Conservation (phyloP, 164 flowering plant genomes). For the Aristolochia contorta region DNA sequence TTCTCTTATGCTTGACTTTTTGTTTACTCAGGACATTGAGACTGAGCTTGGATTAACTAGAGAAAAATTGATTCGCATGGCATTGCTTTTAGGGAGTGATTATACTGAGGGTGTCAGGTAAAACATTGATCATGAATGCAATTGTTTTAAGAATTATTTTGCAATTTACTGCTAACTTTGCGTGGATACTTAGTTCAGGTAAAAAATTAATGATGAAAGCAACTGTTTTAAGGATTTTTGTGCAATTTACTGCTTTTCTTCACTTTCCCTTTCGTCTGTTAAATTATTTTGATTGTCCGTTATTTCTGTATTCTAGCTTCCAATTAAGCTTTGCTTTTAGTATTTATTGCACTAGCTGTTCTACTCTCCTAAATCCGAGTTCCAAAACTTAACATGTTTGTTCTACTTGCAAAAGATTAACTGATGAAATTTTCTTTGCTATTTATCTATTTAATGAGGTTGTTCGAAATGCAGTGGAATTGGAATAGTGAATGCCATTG, state of each 20-base stretch:
- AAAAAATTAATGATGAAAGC: slow-evolving; percentile 6
- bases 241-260: neutral
- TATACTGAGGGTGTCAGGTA: slow-evolving; percentile 98
- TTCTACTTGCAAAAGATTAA: too few species aligned
- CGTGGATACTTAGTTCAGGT: too few species aligned
- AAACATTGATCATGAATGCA: slow-evolving; percentile 3
- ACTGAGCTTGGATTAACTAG: slow-evolving; percentile 75
- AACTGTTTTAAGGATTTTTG: neutral
- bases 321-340: too few species aligned
- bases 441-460: neutral
- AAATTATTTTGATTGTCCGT: too few species aligned
- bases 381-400: too few species aligned
- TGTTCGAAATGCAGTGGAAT: slow-evolving; percentile 26
- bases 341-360: too few species aligned
- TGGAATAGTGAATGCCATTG: slow-evolving; percentile 97
- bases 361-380: too few species aligned
- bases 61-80: slow-evolving; percentile 80
- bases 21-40: slow-evolving; percentile 67
- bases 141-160: neutral
- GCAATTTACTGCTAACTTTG: too few species aligned
- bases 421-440: neutral
- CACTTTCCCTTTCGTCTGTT: too few species aligned
- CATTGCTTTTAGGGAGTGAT: slow-evolving; percentile 95
- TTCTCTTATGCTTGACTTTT: too few species aligned
- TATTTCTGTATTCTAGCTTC: too few species aligned